These are phyloP conservation scores for Stylosanthes scabra DNA, from an alignment of 331 rosid genomes.

Conservation along the genomic window DNA sequence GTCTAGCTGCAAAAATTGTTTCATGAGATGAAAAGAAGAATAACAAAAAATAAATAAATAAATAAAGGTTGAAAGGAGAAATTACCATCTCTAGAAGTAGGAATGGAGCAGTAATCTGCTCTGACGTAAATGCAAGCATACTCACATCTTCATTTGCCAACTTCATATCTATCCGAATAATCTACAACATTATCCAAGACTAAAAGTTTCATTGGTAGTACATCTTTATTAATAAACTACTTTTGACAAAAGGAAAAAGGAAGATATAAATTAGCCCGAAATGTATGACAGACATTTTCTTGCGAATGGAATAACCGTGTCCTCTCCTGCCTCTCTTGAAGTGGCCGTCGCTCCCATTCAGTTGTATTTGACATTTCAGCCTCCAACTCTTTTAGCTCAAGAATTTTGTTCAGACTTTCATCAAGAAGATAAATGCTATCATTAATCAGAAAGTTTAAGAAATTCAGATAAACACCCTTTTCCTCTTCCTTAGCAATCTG, in stretches of 20 bases:
- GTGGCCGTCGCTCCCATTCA: conserved; percentile 94
- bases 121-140: conserved; percentile 92
- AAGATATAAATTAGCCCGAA: conserved; percentile 26
- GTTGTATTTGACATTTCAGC: conserved; percentile 96
- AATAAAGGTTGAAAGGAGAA: conserved; percentile 12
- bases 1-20: conserved; percentile 19
- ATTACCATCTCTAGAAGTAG: conserved; percentile 98
- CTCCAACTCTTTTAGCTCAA: conserved; percentile 93
- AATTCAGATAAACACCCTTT: conserved; percentile 96
- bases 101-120: conserved; percentile 95
- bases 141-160: conserved; percentile 98
- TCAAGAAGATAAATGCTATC: conserved; percentile 98
- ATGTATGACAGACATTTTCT: conserved; percentile 77
- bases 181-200: conserved; percentile 56
- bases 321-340: conserved; percentile 98
- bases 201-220: conserved; percentile 36
- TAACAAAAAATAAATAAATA: conserved; percentile 23
- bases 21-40: conserved; percentile 4
- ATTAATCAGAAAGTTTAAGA: conserved; percentile 93
- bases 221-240: not conserved
- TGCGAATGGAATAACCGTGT: conserved; percentile 93
- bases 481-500: conserved; percentile 99
- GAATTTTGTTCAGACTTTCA: conserved; percentile 98
- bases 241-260: not conserved
- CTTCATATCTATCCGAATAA: conserved; percentile 94